Conservation (phyloP, 2,329 filamentous ascomycete species). For the Colletotrichum salicis region DNA sequence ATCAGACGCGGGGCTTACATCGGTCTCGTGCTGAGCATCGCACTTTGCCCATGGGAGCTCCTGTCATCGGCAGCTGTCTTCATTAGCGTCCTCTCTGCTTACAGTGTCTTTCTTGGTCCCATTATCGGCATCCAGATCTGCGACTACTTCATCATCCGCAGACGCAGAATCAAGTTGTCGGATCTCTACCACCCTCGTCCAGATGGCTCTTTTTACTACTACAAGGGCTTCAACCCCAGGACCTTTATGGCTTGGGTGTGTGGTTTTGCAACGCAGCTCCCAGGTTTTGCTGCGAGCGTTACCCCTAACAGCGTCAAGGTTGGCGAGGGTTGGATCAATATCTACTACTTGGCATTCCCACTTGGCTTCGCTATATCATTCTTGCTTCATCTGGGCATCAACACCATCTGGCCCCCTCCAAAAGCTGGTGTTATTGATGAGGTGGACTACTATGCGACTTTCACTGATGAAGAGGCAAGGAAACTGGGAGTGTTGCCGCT, state of each 20-base stretch:
- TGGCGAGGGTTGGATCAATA: conserved; percentile 12
- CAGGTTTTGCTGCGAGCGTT: conserved; percentile 30
- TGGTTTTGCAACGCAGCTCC: conserved; percentile 44
- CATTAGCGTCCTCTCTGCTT: conserved; percentile 48
- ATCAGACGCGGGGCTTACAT: conserved; percentile 65
- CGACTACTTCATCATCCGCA: conserved; percentile 46
- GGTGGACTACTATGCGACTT: conserved; percentile 30
- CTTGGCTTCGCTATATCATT: conserved; percentile 29
- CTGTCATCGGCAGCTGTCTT: conserved; percentile 52
- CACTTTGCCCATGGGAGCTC: conserved; percentile 62
- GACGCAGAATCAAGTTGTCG: conserved; percentile 48
- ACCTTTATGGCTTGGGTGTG: conserved; percentile 51
- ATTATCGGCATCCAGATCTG: conserved; percentile 52
- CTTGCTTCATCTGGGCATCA: conserved; percentile 23
- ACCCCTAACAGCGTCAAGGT: conserved; percentile 19
- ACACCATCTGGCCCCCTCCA: conserved; percentile 29
- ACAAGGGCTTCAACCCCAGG: conserved; percentile 50
- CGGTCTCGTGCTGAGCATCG: conserved; percentile 55
- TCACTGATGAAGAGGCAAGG: conserved; percentile 25
- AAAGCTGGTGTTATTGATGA: conserved; percentile 8
- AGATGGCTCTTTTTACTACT: conserved; percentile 51
- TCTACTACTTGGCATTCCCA: conserved; percentile 31
- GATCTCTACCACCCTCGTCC: conserved; percentile 50
- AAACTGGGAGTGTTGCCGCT: conserved; percentile 12
- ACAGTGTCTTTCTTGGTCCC: conserved; percentile 50